Percentiles rank a stretch among this genome's conserved stretches.
Conservation (phyloP, 2,329 filamentous ascomycete genomes). For the Nemania diffusa region DNA sequence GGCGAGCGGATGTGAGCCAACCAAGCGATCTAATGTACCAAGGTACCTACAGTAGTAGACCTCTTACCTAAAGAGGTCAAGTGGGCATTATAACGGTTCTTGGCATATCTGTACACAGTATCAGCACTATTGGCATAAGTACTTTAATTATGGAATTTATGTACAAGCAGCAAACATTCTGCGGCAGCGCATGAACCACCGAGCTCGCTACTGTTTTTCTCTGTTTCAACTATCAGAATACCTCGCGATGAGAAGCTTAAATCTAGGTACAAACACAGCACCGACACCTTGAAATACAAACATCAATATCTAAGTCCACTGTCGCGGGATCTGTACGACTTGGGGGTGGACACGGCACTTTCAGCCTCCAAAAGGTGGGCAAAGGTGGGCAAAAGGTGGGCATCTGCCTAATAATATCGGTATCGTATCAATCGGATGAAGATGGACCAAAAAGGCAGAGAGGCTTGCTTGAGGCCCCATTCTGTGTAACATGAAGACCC, state of each 20-base stretch:
- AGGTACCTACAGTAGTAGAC: constrained; percentile 9
- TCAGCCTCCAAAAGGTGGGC: constrained; percentile 42
- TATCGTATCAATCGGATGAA: constrained; percentile 33
- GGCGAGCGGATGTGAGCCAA: constrained; percentile 24
- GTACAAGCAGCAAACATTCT: not conserved
- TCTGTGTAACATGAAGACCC: constrained; percentile 46
- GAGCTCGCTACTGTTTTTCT: constrained; percentile 5
- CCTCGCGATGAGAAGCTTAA: not conserved
- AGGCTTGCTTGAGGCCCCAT: constrained; percentile 44
- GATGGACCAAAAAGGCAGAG: constrained; percentile 32
- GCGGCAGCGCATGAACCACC: not conserved
- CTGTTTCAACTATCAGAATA: not conserved
- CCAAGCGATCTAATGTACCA: constrained; percentile 22
- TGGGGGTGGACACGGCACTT: constrained; percentile 44
- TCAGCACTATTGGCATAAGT: not conserved
- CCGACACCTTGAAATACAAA: not conserved
- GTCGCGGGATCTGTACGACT: constrained; percentile 46
- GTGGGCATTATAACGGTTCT: not conserved
- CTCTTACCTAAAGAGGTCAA: constrained; percentile 14
- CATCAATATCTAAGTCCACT: constrained; percentile 34
- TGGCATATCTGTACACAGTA: constrained; percentile 11
- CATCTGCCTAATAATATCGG: constrained; percentile 35
- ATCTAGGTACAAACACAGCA: not conserved
- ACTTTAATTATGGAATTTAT: not conserved
- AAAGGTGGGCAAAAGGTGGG: constrained; percentile 36